Percentiles rank a stretch among this genome's conserved stretches.
phyloP scores from a whole-genome alignment of 2,329 filamentous ascomycete species.

The Apiospora hydei region DNA sequence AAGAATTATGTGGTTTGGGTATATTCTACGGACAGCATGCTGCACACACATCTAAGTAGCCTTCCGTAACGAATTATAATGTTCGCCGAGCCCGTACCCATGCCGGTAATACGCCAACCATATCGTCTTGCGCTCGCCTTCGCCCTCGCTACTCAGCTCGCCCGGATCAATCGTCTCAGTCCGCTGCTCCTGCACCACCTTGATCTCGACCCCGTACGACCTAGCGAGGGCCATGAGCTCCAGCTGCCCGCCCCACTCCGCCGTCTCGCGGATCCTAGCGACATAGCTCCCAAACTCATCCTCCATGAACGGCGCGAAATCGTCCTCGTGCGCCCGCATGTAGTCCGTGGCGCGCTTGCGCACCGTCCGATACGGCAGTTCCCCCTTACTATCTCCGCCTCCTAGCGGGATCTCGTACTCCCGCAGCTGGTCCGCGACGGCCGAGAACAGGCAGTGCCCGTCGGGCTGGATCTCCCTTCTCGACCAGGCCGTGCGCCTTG shows the following conservation, averaged over 20 bases:
- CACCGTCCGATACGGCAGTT: constrained; percentile 68
- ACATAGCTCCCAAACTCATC: constrained; percentile 79
- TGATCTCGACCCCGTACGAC: constrained; percentile 80
- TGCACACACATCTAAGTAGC: constrained; percentile 26
- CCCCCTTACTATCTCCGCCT: constrained; percentile 36
- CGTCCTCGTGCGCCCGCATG: constrained; percentile 76
- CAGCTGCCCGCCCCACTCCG: constrained; percentile 95
- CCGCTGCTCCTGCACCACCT: constrained; percentile 84
- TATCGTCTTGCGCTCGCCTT: constrained; percentile 63
- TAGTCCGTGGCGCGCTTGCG: constrained; percentile 77
- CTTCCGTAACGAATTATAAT: constrained; percentile 88
- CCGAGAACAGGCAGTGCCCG: constrained; percentile 94
- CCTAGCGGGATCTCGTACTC: constrained; percentile 56
- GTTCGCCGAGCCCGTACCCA: constrained; percentile 92
- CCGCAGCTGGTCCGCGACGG: constrained; percentile 83
- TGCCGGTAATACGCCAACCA: constrained; percentile 97
- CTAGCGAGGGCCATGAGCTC: constrained; percentile 86
- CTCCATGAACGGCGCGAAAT: constrained; percentile 88
- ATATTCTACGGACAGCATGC: background rate
- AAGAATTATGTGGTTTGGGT: background rate
- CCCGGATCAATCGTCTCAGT: constrained; percentile 75
- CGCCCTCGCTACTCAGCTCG: constrained; percentile 39
- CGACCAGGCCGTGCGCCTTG: constrained; percentile 66
- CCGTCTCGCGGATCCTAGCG: constrained; percentile 80
- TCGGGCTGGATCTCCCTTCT: constrained; percentile 87